Evolutionary conservation across 148 eudicot species (phyloP), one percentile per base, ranked within the genome.

Genomic region (Polygonum maritimum): DNA sequence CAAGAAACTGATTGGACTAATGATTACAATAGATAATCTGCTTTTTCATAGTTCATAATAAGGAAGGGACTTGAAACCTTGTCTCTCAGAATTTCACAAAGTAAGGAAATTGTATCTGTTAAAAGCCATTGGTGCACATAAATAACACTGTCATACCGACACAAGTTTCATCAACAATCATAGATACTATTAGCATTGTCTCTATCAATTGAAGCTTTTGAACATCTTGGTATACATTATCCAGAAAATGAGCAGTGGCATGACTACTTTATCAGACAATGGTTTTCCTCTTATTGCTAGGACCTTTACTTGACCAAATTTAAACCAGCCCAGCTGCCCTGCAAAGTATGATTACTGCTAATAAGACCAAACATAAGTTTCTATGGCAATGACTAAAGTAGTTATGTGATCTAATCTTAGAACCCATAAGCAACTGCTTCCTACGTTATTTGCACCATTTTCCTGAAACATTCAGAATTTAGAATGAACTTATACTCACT

Each of bases 31-130:
- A 21, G 19, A 15, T 67, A 0, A 14, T 35, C 1, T 35, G 12
- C 35, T 14, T 2, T 26, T 19, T 8, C 26, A 73, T 9, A 33
- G 8, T 44, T n/a, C 10, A 36, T 26, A 41, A 44, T 44, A 15
- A 1, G 19, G 7, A 72, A 69, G 74, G n/a, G 44, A 77, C 54
- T 14, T 31, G 65, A 77, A 75, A 95, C 99, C 97, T 92, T 95
- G 82, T 95, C 99, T 31, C 96, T 95, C 48, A 95, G 84, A 76
- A 95, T 95, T 75, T 97, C 98, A 84, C 97, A 92, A 74, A 95
- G 91, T 77, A 92, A 83, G 54, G 96, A 92, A 82, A 91, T 89
- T 38, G 98, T 92, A 84, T 95, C 99, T 1, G 98, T 95, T 82
- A 95, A 81, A 26, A 26, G 31, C 0, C 31, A 26, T 26, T 26